Percentiles rank a stretch among this genome's conserved stretches.
Evolutionary conservation across 1,139 yeast species (phyloP).

Genomic region (Yamadazyma atmosphaerica): DNA sequence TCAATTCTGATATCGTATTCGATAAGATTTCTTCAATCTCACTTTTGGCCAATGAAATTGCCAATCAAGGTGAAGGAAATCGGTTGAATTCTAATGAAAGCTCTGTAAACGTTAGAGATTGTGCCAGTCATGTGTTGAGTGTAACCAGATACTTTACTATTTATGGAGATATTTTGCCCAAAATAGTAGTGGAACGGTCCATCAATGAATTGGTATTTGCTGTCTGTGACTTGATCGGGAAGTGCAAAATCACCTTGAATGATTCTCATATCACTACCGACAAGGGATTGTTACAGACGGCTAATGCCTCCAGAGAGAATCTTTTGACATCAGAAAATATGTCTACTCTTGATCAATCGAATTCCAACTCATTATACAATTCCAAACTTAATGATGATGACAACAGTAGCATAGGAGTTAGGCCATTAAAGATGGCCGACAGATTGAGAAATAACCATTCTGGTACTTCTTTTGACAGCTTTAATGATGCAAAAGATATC

Average conservation of each 20-base stretch:
- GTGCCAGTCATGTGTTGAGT: conserved; percentile 76
- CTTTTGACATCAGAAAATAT: neutral
- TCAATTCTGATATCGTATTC: conserved; percentile 48
- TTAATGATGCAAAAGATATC: conserved; percentile 7
- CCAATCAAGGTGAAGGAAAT: conserved; percentile 40
- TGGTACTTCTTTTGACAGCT: conserved; percentile 10
- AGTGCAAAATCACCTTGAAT: conserved; percentile 10
- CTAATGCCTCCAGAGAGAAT: neutral
- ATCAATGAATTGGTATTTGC: conserved; percentile 73
- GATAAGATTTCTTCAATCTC: conserved; percentile 56
- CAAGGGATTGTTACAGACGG: neutral
- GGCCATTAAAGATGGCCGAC: conserved; percentile 61
- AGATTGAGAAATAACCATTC: conserved; percentile 26
- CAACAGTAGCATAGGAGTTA: conserved; percentile 37
- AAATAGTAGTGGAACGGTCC: conserved; percentile 73
- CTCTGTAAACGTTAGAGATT: conserved; percentile 54
- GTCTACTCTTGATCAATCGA: neutral
- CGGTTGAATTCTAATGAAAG: conserved; percentile 36
- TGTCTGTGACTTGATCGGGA: conserved; percentile 62
- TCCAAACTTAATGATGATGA: conserved; percentile 15
- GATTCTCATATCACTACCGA: conserved; percentile 2
- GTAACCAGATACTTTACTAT: conserved; percentile 76
- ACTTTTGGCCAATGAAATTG: conserved; percentile 48
- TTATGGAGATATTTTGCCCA: conserved; percentile 66
- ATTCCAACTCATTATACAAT: neutral